Evolutionary conservation across 345 rosid species (phyloP).

Genomic region (Cardiospermum halicacabum): DNA sequence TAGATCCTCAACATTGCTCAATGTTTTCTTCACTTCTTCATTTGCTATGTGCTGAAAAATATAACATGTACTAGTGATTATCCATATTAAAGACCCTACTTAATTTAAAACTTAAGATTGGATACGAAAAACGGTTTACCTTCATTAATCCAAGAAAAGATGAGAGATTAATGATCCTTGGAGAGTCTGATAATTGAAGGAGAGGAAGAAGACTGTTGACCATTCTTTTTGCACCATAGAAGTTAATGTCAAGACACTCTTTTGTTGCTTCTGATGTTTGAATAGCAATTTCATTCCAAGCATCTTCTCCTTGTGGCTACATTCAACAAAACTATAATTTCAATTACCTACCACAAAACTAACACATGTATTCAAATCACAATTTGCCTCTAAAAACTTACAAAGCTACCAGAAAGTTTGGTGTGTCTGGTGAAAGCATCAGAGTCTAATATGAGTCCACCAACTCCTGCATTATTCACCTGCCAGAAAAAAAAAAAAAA

Average conservation of each 20-base stretch:
- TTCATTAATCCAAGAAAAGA: constrained; percentile 30
- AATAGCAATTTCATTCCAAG: constrained; percentile 8
- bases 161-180: constrained; percentile 40
- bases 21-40: constrained; percentile 30
- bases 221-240: constrained; percentile 22
- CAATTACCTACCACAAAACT: neutral
- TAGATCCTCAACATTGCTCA: constrained; percentile 34
- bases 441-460: constrained; percentile 10
- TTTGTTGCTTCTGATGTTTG: constrained; percentile 16
- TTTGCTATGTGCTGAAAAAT: neutral
- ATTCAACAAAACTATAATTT: neutral
- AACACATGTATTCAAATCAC: neutral
- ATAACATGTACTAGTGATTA: too few relatives aligned
- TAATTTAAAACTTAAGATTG: too few relatives aligned
- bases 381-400: neutral
- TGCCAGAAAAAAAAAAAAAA: too few relatives aligned
- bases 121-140: too few relatives aligned
- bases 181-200: constrained; percentile 18
- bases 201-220: constrained; percentile 25
- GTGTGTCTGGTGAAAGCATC: neutral
- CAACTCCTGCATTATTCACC: constrained; percentile 28
- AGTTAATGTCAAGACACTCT: constrained; percentile 23
- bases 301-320: neutral
- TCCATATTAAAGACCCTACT: too few relatives aligned
- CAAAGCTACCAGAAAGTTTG: neutral